Evolutionary conservation across 306 rosid species (phyloP), one percentile per base, ranked within the genome.

Genomic region (Lithocarpus polystachyus): DNA sequence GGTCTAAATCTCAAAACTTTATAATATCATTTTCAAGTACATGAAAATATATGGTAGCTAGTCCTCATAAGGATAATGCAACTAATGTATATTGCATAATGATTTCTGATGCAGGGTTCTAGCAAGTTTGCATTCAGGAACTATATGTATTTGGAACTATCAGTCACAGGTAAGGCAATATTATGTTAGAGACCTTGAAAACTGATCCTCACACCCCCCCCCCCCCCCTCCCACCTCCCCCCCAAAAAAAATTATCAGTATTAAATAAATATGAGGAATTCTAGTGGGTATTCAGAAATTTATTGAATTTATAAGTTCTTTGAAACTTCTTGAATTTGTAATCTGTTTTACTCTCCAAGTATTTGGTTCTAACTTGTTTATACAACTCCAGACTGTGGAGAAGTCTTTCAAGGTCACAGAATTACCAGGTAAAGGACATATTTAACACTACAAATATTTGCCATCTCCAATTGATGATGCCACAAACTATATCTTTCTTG

Each of bases 101-200:
- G 20, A 29, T 79, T 74, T 87, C 48, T 72, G 17, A 37, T 80
- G 87, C 82, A 92, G 93, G 97, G 51, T 92, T 89, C 91, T 92
- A 35, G 72, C 83, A 75, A 90, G 94, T 68, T 76, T 88, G 78
- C 79, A 90, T 73, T 86, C 93, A 55, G 97, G 97, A 77, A 86
- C 79, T 56, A 45, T 92, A 68, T 82, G 83, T 75, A 84, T 92
- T 54, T 90, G 90, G 93, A 90, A 90, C 81, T 82, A 85, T 77
- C 82, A 84, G n/a, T 84, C 94, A 48, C 86, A 87, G 89, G 94
- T 89, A 68, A 80, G 59, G 12, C 48, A n/a, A 57, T 65, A 15
- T 67, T 54, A 20, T 45, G 56, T 48, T 48, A 11, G 53, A 48
- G 53, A 48, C 53, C 15, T 48, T 48, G 53, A 1, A 12, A 48